phyloP scores from a whole-genome alignment of 371 early-diverging fungal genomes.

The Coemansia sp. region DNA sequence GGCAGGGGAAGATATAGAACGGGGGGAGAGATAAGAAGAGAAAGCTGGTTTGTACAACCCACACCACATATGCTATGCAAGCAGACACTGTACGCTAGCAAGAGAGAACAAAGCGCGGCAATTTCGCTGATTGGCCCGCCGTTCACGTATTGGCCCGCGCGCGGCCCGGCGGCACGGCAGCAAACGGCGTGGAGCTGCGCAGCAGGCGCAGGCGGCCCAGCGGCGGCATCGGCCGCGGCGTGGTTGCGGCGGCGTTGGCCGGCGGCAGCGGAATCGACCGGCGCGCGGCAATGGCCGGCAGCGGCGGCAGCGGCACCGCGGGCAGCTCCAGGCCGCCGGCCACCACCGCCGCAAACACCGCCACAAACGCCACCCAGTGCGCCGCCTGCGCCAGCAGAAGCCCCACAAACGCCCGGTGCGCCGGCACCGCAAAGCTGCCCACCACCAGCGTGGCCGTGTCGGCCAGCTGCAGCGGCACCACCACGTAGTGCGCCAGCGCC shows the following conservation, averaged over 20 bases:
- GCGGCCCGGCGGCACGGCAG: constrained; percentile 4
- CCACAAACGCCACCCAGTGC: constrained; percentile 37
- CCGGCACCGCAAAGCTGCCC: constrained; percentile 32
- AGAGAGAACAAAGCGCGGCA: neutral
- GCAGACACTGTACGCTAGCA: neutral
- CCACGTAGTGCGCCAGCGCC: neutral
- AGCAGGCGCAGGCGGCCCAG: constrained; percentile 34
- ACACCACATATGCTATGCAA: neutral
- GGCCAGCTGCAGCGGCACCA: constrained; percentile 28
- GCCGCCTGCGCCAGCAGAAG: constrained; percentile 39
- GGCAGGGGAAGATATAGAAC: neutral
- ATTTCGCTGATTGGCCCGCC: constrained; percentile 14
- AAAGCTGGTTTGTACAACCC: neutral
- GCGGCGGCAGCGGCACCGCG: constrained; percentile 28
- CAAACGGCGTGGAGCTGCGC: constrained; percentile 30
- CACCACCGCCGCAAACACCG: constrained; percentile 14
- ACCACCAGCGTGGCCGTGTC: constrained; percentile 20
- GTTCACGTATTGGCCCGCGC: neutral
- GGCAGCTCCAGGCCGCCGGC: constrained; percentile 22
- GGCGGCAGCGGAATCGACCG: constrained; percentile 43
- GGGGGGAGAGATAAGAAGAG: neutral
- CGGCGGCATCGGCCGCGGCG: constrained; percentile 27
- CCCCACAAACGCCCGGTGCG: constrained; percentile 33
- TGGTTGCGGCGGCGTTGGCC: constrained; percentile 1
- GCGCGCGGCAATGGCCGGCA: constrained; percentile 32